These are phyloP conservation scores for Arachnopeziza araneosa DNA, from an alignment of 2,329 filamentous ascomycete genomes.

Conservation along the genomic window DNA sequence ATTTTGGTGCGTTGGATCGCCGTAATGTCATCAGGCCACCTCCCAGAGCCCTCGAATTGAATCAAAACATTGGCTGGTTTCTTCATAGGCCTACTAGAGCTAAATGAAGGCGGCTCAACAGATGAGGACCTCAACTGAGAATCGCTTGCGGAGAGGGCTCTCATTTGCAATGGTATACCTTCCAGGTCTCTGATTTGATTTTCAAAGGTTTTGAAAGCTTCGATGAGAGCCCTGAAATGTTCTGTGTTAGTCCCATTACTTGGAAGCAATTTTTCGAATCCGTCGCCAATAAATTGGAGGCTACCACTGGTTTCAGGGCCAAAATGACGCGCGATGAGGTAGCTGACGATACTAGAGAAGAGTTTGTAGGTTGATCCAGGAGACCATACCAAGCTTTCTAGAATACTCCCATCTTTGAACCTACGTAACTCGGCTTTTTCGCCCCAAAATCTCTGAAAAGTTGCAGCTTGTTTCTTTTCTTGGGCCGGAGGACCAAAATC, in stretches of 20 bases:
- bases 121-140: slow-evolving; percentile 71
- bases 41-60: slow-evolving; percentile 87
- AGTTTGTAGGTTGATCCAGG: slow-evolving; percentile 55
- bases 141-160: slow-evolving; percentile 70
- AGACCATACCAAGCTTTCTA: slow-evolving; percentile 88
- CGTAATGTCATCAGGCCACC: slow-evolving; percentile 87
- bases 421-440: slow-evolving; percentile 86
- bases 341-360: slow-evolving; percentile 72
- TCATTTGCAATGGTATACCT: slow-evolving; percentile 79
- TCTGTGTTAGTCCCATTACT: slow-evolving; percentile 32
- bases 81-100: slow-evolving; percentile 33
- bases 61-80: slow-evolving; percentile 72
- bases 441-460: slow-evolving; percentile 91
- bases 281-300: slow-evolving; percentile 40
- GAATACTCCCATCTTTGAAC: slow-evolving; percentile 91
- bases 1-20: slow-evolving; percentile 93
- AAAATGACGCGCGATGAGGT: slow-evolving; percentile 67
- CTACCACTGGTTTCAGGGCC: slow-evolving; percentile 41
- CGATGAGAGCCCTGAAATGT: slow-evolving; percentile 62
- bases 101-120: slow-evolving; percentile 44
- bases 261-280: slow-evolving; percentile 40
- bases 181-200: slow-evolving; percentile 71
- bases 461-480: slow-evolving; percentile 72
- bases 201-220: slow-evolving; percentile 69
- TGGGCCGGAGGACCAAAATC: slow-evolving; percentile 87